Evolutionary conservation across 108 stramenopile species (phyloP), one percentile per base, ranked within the genome.

Genomic region (Skeletonema marinoi): DNA sequence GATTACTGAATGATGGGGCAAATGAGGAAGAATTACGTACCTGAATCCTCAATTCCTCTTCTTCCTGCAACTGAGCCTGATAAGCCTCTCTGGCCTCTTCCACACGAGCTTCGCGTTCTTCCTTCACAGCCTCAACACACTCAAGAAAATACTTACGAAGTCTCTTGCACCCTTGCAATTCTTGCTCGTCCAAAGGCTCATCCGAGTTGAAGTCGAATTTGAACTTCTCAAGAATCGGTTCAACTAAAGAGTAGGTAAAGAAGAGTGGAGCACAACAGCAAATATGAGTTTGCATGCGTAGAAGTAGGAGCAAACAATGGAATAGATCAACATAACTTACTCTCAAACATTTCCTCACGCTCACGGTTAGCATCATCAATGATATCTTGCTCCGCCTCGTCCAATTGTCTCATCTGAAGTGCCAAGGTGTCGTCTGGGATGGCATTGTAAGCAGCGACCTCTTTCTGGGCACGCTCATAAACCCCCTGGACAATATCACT

Each of bases 331-430:
- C 9, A 39, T 1, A 44, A 48, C 80, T 59, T 74, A 76, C 75
- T 13, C 58, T 71, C 58, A 33, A 82, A 68, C 1, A 82, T 62
- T 16, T 65, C 71, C 29, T 42, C 62, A 13, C 71, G 65, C 63
- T 77, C 72, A 65, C 65, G 71, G 61, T 69, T 56, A 10, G 82
- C 76, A 35, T 69, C 76, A 12, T 69, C 65, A 33, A 64, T 62
- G n/a, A 83, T 77, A 6, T 71, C 68, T 65, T 73, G 59, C 56
- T 83, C 82, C 0, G 42, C 41, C 29, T 77, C 71, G 30, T 83
- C 82, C 11, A 83, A 30, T 62, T 77, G 60, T 36, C 73, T 77
- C 82, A 83, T 77, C 71, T 83, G 66, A 30, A 77, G 46, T 35
- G 31, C 72, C 51, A 83, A 58, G 32, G 77, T 76, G 61, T 77